Evolutionary conservation across 345 rosid genomes (phyloP).

Genomic region (Populus tremula): DNA sequence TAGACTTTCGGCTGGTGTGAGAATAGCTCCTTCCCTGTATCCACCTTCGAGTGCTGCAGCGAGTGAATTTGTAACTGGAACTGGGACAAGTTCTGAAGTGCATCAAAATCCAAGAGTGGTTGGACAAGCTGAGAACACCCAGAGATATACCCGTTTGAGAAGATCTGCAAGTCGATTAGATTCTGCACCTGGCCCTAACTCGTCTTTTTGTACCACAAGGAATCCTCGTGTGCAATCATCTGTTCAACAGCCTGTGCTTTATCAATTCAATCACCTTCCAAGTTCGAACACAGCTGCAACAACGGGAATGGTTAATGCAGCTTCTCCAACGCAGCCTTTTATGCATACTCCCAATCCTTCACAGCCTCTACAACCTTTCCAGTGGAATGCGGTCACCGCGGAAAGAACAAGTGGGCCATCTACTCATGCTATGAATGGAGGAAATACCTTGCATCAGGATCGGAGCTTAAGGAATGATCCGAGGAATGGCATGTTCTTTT

Average conservation of each 20-base stretch:
- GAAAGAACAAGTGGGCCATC: neutral
- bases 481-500: neutral
- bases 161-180: conserved; percentile 1
- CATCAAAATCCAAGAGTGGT: neutral
- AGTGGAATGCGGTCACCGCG: neutral
- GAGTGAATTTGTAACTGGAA: neutral
- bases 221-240: neutral
- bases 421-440: neutral
- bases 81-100: neutral
- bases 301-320: neutral
- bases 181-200: neutral
- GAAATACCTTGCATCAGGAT: neutral
- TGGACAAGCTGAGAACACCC: conserved; percentile 3
- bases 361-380: neutral
- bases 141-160: conserved; percentile 24
- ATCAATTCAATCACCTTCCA: neutral
- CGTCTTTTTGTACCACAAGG: neutral
- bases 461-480: neutral
- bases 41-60: neutral
- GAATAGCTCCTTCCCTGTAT: neutral
- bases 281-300: neutral
- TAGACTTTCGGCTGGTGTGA: neutral
- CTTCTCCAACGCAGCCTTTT: neutral
- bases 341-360: neutral
- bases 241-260: neutral